Percentiles rank a stretch among this genome's conserved stretches.
phyloP scores from a whole-genome alignment of 257 asterid genomes.

The Linderniella brevidens region DNA sequence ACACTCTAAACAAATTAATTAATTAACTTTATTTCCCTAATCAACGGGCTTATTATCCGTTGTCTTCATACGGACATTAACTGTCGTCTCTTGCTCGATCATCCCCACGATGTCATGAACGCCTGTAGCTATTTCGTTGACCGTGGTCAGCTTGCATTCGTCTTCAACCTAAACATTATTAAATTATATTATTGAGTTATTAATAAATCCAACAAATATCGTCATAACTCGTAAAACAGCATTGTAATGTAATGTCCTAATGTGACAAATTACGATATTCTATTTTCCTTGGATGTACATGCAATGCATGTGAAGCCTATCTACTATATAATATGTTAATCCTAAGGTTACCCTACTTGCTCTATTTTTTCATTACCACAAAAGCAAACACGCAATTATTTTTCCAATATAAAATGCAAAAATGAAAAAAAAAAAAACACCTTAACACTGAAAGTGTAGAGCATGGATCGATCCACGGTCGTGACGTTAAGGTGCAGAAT shows the following conservation, averaged over 20 bases:
- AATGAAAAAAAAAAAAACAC: too few species aligned
- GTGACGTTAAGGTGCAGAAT: constrained; percentile 48
- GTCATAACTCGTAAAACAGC: too few species aligned
- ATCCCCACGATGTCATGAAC: constrained; percentile 49
- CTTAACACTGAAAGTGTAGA: constrained; percentile 57
- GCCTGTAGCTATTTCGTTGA: constrained; percentile 49
- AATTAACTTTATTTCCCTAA: too few species aligned
- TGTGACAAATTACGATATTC: too few species aligned
- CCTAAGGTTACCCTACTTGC: background rate
- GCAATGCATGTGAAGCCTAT: background rate
- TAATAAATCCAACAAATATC: too few species aligned
- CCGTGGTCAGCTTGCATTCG: constrained; percentile 41
- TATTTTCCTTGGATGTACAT: background rate
- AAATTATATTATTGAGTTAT: background rate
- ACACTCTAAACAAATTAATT: too few species aligned
- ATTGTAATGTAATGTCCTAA: too few species aligned
- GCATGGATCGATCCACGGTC: constrained; percentile 31
- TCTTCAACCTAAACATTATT: constrained; percentile 50
- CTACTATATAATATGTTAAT: background rate
- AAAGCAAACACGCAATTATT: background rate
- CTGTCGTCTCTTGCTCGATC: constrained; percentile 34
- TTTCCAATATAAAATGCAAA: background rate
- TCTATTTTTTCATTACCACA: too few species aligned
- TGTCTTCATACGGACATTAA: background rate
- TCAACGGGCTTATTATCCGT: too few species aligned